These are phyloP conservation scores for Salix purpurea DNA, from an alignment of 345 rosid genomes.

Conservation along the genomic window DNA sequence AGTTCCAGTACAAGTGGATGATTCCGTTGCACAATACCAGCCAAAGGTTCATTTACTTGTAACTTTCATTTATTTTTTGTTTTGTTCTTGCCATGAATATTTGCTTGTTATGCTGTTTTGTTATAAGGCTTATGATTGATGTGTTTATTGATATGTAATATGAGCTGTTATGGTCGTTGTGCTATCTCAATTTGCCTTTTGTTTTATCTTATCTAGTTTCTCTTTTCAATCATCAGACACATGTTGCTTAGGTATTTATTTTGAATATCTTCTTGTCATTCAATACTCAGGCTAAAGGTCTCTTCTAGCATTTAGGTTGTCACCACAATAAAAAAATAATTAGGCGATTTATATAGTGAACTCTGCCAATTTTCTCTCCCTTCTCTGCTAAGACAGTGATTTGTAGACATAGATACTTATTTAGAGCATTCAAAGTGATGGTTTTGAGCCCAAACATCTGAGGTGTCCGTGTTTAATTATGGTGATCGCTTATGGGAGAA, in stretches of 20 bases:
- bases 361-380: background rate
- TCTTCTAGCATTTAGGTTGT: background rate
- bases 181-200: background rate
- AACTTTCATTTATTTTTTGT: background rate
- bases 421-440: background rate
- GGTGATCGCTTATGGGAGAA: background rate
- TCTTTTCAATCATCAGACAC: too few relatives aligned
- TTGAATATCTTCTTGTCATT: background rate
- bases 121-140: background rate
- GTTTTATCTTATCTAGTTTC: background rate
- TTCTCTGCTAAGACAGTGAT: background rate
- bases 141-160: background rate
- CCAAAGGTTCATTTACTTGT: slow-evolving; percentile 17
- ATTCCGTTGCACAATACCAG: slow-evolving; percentile 33
- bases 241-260: too few relatives aligned
- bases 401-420: background rate
- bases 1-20: slow-evolving; percentile 42
- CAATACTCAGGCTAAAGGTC: background rate
- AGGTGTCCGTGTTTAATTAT: background rate
- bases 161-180: background rate
- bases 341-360: background rate
- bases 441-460: background rate
- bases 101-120: background rate
- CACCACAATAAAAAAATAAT: background rate
- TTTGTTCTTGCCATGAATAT: background rate